Conservation (phyloP, 2,329 filamentous ascomycete species). For the Alternaria viburni region DNA sequence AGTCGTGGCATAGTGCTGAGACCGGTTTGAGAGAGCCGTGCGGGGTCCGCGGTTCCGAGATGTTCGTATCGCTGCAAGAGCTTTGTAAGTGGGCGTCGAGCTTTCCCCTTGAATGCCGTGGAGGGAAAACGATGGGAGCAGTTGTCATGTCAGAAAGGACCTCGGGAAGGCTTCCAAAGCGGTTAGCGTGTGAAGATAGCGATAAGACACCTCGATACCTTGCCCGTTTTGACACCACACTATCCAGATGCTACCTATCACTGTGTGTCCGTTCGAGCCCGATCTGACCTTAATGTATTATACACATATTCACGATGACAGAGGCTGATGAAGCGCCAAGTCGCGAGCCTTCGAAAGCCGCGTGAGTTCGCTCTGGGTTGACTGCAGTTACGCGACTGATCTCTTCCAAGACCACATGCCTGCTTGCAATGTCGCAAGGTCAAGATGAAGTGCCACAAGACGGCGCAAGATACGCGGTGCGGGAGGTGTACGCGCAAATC, state of each 20-base stretch:
- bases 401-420: neutral
- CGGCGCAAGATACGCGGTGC: neutral
- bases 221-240: neutral
- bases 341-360: neutral
- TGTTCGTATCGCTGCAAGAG: neutral
- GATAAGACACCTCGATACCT: neutral
- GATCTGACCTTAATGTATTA: neutral
- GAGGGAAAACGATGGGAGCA: neutral
- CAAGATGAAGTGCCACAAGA: neutral
- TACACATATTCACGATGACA: neutral
- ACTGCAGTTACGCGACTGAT: neutral
- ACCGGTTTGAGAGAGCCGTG: neutral
- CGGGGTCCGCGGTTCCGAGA: neutral
- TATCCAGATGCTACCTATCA: too few species aligned
- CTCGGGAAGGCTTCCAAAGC: neutral
- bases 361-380: neutral
- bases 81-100: neutral
- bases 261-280: neutral
- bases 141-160: neutral
- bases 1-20: neutral
- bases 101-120: neutral
- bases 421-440: neutral
- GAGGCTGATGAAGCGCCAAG: neutral
- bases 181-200: neutral
- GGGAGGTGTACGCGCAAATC: neutral